Base-by-base conservation (phyloP, 148 eudicot genomes). In the Talinum fruticosum region DNA sequence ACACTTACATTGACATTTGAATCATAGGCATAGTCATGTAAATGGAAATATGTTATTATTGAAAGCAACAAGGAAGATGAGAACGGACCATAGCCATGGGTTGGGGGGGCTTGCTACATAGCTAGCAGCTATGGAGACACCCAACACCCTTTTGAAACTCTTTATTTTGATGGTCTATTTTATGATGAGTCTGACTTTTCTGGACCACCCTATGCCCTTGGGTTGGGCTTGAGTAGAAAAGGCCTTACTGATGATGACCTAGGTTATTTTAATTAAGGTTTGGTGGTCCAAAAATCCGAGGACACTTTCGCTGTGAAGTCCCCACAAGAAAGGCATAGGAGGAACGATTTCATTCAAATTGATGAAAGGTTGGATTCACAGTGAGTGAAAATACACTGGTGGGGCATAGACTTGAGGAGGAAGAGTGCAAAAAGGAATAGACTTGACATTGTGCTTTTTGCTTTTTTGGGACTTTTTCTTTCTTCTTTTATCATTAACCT, bases 281-380 rank as follows among this genome's bases (percentile, higher is more conserved):
- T 28, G 67, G 33, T 64, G 67, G 67, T 64, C 66, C 45, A 54
- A 73, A 73, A 73, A 51, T 45, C 6, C 66, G 33, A 8, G 59
- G 54, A 49, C 54, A 2, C 62, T 21, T 54, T 54, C 21, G 24
- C n/a, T 21, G 21, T 54, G 26, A 54, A n/a, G n/a, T n/a, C n/a
- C n/a, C n/a, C n/a, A n/a, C n/a, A n/a, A n/a, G n/a, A n/a, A n/a
- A n/a, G n/a, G n/a, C n/a, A n/a, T n/a, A n/a, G n/a, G n/a, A n/a
- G n/a, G n/a, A n/a, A n/a, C n/a, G n/a, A n/a, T n/a, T n/a, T n/a
- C n/a, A n/a, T n/a, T n/a, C n/a, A n/a, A n/a, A n/a, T n/a, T n/a
- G n/a, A n/a, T n/a, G n/a, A n/a, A n/a, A 53, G 19, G 24, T 21
- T 53, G n/a, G 59, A 53, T 18, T 59, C 12, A 6, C 6, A 59